Conservation (phyloP, 768 basidiomycete species). For the Boletus eberwhitei region DNA sequence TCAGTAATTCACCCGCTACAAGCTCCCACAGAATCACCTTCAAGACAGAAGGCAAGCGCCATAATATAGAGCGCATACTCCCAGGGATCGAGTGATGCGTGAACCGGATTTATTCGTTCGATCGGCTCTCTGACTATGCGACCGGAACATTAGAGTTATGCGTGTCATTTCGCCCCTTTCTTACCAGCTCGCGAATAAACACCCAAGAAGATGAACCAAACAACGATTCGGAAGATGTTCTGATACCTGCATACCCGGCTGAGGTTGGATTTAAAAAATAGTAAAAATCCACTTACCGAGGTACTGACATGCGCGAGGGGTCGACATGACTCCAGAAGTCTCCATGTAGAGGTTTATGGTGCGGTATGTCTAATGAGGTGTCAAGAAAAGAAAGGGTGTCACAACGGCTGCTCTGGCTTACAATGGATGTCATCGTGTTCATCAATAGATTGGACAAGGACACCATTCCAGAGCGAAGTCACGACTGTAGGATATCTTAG, state of each 20-base stretch:
- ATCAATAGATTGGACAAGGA: slow-evolving; percentile 75
- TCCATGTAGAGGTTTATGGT: slow-evolving; percentile 48
- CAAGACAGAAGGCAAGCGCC: slow-evolving; percentile 71
- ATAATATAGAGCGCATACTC: slow-evolving; percentile 78
- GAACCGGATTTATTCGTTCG: slow-evolving; percentile 58
- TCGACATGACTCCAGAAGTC: slow-evolving; percentile 72
- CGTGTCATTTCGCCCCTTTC: slow-evolving; percentile 10
- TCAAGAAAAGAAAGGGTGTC: slow-evolving; percentile 2
- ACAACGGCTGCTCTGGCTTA: slow-evolving; percentile 27
- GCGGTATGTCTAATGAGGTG: slow-evolving; percentile 56
- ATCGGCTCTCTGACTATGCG: slow-evolving; percentile 69
- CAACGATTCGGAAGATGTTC: slow-evolving; percentile 70
- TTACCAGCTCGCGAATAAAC: slow-evolving; percentile 83
- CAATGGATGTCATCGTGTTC: slow-evolving; percentile 77
- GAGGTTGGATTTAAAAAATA: neutral
- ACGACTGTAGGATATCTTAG: slow-evolving; percentile 52
- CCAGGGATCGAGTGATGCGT: slow-evolving; percentile 65
- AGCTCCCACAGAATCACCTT: slow-evolving; percentile 52
- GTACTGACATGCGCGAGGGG: slow-evolving; percentile 75
- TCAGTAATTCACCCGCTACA: slow-evolving; percentile 38
- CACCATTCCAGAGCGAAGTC: slow-evolving; percentile 77
- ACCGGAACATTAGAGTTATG: neutral
- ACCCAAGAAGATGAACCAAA: slow-evolving; percentile 77
- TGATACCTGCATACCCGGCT: slow-evolving; percentile 57
- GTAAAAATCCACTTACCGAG: slow-evolving; percentile 43